Evolutionary conservation across 805 yeast genomes (phyloP).

Genomic region (Ogataea allantospora): DNA sequence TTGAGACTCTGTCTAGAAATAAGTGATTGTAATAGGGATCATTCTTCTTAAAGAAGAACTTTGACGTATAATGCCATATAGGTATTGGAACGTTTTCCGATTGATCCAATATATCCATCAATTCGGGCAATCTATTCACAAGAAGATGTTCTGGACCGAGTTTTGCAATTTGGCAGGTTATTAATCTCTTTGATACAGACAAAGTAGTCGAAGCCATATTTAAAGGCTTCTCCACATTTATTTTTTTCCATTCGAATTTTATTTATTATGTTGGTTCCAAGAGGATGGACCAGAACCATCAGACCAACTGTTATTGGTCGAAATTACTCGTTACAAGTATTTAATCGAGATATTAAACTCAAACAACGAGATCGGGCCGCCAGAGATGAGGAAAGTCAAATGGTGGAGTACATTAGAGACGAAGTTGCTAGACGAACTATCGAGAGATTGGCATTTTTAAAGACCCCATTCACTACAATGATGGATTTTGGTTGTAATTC

Average conservation of each 20-base stretch:
- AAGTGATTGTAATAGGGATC: slow-evolving; percentile 9
- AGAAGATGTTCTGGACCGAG: not conserved
- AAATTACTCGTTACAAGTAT: slow-evolving; percentile 38
- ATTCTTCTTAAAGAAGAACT: slow-evolving; percentile 15
- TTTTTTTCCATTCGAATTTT: not conserved
- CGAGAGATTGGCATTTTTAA: slow-evolving; percentile 72
- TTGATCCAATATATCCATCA: not conserved
- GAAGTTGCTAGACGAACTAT: slow-evolving; percentile 72
- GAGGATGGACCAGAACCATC: too few relatives aligned
- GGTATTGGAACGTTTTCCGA: not conserved
- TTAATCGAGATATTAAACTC: slow-evolving; percentile 60
- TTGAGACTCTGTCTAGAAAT: slow-evolving; percentile 12
- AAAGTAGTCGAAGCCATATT: not conserved
- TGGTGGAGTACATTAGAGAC: slow-evolving; percentile 70
- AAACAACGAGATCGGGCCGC: slow-evolving; percentile 60
- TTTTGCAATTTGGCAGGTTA: not conserved
- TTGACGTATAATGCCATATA: slow-evolving; percentile 1
- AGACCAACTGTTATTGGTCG: not conserved
- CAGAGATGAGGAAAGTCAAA: slow-evolving; percentile 41
- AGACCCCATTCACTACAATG: slow-evolving; percentile 56
- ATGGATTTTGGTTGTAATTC: slow-evolving; percentile 74
- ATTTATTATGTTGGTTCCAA: too few relatives aligned
- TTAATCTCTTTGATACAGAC: not conserved
- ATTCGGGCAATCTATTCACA: not conserved
- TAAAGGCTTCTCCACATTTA: slow-evolving; percentile 6